Conservation (phyloP, 208 protist species). For the Herpetomonas tarakana region DNA sequence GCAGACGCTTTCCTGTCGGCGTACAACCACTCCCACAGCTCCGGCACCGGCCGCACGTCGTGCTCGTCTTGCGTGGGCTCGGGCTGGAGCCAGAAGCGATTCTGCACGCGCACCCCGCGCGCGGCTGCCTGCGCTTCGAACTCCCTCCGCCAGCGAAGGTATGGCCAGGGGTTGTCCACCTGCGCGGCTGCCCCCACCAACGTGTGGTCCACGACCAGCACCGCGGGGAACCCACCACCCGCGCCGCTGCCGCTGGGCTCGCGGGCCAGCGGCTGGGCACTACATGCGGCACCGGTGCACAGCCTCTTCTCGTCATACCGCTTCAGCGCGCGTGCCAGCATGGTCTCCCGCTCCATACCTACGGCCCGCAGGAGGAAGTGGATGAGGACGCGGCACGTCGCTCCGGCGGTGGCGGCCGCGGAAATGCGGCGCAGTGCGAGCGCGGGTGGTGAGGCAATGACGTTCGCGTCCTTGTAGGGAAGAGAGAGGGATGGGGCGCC, state of each 20-base stretch:
- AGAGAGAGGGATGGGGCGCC: neutral
- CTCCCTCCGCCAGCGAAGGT: conserved; percentile 23
- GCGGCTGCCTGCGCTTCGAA: conserved; percentile 12
- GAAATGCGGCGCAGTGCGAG: neutral
- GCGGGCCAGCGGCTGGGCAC: neutral
- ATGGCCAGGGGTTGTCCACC: conserved; percentile 3
- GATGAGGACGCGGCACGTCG: conserved; percentile 7
- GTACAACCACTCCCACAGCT: neutral
- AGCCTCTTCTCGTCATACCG: neutral
- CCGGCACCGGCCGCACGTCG: neutral
- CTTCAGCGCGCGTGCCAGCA: neutral
- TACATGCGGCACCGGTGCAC: neutral
- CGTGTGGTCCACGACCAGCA: neutral
- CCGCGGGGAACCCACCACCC: neutral
- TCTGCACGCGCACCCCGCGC: neutral
- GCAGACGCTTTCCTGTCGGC: no score
- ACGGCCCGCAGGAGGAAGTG: conserved; percentile 9
- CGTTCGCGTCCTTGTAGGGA: neutral
- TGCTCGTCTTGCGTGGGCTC: neutral
- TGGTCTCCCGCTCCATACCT: conserved; percentile 9
- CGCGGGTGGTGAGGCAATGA: neutral
- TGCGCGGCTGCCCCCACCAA: neutral
- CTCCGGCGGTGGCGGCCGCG: conserved; percentile 3
- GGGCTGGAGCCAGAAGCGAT: neutral
- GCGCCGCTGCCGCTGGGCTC: neutral